Conservation (phyloP, 345 rosid genomes). For the Garcia nutans region DNA sequence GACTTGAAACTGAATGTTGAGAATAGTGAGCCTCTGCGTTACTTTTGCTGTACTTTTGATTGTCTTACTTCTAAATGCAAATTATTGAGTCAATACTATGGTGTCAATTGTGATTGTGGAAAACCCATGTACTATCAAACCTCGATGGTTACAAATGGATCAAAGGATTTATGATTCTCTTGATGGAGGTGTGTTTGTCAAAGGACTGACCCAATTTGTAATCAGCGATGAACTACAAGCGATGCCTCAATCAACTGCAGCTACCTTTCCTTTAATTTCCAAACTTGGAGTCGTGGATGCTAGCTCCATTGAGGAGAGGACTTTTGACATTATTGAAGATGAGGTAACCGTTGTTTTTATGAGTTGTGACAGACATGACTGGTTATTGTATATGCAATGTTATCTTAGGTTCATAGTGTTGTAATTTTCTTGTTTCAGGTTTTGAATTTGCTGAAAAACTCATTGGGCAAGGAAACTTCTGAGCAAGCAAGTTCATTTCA, state of each 20-base stretch:
- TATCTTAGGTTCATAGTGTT: too few species aligned
- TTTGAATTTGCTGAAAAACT: constrained; percentile 16
- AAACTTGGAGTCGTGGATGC: constrained; percentile 10
- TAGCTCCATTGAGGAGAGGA: constrained; percentile 11
- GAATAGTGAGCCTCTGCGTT: not conserved
- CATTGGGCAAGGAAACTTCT: not conserved
- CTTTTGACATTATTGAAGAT: not conserved
- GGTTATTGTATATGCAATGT: too few species aligned
- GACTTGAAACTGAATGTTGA: too few species aligned
- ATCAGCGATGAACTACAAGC: constrained; percentile 20
- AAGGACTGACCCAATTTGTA: constrained; percentile 1
- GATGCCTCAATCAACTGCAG: constrained; percentile 13
- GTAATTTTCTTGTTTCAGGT: constrained; percentile 25
- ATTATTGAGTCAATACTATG: constrained; percentile 12
- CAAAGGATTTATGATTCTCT: not conserved
- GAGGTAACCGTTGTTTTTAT: constrained; percentile 13
- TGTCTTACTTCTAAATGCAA: not conserved
- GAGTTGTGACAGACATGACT: too few species aligned
- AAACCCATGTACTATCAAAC: too few species aligned
- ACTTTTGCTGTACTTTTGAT: not conserved
- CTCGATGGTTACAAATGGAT: too few species aligned
- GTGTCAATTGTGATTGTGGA: too few species aligned
- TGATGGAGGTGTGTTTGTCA: constrained; percentile 22
- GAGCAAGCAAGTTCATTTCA: too few species aligned
- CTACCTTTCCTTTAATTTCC: not conserved